Conservation (phyloP, 192 early-diverging fungal genomes). For the Rhizoclosmatium globosum region DNA sequence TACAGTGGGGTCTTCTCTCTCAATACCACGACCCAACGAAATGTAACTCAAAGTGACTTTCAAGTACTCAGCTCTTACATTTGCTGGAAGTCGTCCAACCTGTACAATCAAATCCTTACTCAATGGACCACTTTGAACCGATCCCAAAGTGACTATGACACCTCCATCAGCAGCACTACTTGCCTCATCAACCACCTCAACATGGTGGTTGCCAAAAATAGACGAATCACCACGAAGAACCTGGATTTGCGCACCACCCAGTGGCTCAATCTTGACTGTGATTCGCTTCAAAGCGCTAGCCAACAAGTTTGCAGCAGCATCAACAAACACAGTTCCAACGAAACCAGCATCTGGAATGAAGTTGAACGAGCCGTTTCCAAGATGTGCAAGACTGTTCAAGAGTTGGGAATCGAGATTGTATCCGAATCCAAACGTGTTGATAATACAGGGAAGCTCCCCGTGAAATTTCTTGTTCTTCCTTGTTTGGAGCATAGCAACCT, state of each 20-base stretch:
- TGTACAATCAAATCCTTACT: constrained; percentile 27
- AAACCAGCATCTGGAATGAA: constrained; percentile 51
- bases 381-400: constrained; percentile 26
- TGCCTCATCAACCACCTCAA: neutral
- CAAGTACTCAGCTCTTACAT: constrained; percentile 12
- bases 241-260: constrained; percentile 16
- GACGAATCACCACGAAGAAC: constrained; percentile 13
- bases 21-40: neutral
- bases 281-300: neutral
- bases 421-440: constrained; percentile 53
- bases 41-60: neutral
- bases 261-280: constrained; percentile 19
- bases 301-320: constrained; percentile 36
- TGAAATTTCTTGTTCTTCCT: constrained; percentile 18
- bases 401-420: constrained; percentile 40
- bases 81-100: constrained; percentile 3
- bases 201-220: constrained; percentile 2
- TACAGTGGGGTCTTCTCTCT: neutral
- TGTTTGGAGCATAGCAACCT: constrained; percentile 36
- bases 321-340: constrained; percentile 49
- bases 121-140: constrained; percentile 21
- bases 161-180: neutral
- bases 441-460: constrained; percentile 33
- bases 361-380: constrained; percentile 36
- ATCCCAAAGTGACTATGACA: neutral